Evolutionary conservation across 1,284 basidiomycete genomes (phyloP).

Genomic region (Puccinia coronata): DNA sequence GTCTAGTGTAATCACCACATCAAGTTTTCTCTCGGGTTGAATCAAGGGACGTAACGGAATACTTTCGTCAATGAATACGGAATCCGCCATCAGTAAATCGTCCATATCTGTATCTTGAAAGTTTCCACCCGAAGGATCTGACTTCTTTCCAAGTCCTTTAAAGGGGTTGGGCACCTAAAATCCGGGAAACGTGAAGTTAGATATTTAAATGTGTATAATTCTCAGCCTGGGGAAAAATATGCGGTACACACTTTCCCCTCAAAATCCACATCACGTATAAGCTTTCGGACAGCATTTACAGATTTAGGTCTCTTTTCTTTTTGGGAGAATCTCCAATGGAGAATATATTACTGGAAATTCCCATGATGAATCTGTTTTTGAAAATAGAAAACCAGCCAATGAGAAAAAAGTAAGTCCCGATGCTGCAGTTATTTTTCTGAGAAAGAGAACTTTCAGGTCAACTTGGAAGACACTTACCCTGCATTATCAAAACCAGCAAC

Average conservation of each 20-base stretch:
- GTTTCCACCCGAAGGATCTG: neutral
- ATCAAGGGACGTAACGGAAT: slow-evolving; percentile 44
- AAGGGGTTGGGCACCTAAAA: slow-evolving; percentile 45
- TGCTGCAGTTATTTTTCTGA: no score
- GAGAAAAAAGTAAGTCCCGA: neutral
- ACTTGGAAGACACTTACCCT: no score
- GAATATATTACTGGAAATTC: slow-evolving; percentile 45
- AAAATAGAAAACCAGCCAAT: neutral
- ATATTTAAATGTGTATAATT: no score
- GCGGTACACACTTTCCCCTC: slow-evolving; percentile 48
- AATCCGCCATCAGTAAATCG: slow-evolving; percentile 40
- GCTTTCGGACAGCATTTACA: neutral
- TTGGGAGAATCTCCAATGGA: slow-evolving; percentile 26
- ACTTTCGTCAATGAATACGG: slow-evolving; percentile 33
- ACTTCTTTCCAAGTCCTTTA: slow-evolving; percentile 30
- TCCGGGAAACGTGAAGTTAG: no score
- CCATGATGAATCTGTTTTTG: slow-evolving; percentile 42
- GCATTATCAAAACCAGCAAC: slow-evolving; percentile 48
- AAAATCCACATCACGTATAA: slow-evolving; percentile 22
- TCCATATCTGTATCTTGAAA: slow-evolving; percentile 37
- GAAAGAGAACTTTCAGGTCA: no score
- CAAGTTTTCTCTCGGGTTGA: slow-evolving; percentile 41
- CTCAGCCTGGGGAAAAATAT: neutral
- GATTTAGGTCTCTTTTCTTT: slow-evolving; percentile 2
- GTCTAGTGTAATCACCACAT: slow-evolving; percentile 43